These are phyloP conservation scores for Suhomyces anneliseae DNA, from an alignment of 1,139 yeast species.

Conservation along the genomic window DNA sequence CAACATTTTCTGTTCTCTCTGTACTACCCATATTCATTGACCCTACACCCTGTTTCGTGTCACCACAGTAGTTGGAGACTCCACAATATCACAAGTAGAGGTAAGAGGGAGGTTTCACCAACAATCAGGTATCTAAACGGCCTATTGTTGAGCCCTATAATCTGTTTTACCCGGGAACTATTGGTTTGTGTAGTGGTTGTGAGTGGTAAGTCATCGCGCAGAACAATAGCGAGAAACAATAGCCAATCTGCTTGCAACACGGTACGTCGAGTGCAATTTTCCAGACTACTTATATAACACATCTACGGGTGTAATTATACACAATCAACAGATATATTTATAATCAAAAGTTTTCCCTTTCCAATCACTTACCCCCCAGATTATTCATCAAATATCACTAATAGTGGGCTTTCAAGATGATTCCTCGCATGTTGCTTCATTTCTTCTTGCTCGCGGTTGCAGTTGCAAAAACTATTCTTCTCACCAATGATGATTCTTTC, in stretches of 20 bases:
- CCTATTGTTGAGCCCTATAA: not conserved
- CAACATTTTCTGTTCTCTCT: too few relatives aligned
- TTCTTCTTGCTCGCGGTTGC: slow-evolving; percentile 6
- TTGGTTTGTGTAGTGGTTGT: not conserved
- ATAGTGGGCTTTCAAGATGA: not conserved
- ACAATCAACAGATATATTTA: too few relatives aligned
- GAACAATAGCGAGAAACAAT: not conserved
- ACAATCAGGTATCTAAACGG: not conserved
- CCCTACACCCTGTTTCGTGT: too few relatives aligned
- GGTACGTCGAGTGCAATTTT: not conserved
- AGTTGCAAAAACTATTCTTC: slow-evolving; percentile 25
- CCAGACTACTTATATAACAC: too few relatives aligned
- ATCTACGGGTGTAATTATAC: too few relatives aligned
- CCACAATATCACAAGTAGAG: too few relatives aligned
- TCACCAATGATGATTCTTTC: slow-evolving; percentile 37
- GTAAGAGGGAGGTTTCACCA: not conserved
- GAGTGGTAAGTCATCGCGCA: not conserved
- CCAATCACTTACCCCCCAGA: too few relatives aligned
- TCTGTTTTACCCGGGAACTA: not conserved
- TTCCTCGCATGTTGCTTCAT: not conserved
- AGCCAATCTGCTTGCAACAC: not conserved
- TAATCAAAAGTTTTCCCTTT: too few relatives aligned
- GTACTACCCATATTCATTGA: too few relatives aligned
- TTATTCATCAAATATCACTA: too few relatives aligned
- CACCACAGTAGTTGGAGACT: too few relatives aligned